These are phyloP conservation scores for Agrocybe pediades DNA, from an alignment of 768 basidiomycete genomes.

Conservation along the genomic window DNA sequence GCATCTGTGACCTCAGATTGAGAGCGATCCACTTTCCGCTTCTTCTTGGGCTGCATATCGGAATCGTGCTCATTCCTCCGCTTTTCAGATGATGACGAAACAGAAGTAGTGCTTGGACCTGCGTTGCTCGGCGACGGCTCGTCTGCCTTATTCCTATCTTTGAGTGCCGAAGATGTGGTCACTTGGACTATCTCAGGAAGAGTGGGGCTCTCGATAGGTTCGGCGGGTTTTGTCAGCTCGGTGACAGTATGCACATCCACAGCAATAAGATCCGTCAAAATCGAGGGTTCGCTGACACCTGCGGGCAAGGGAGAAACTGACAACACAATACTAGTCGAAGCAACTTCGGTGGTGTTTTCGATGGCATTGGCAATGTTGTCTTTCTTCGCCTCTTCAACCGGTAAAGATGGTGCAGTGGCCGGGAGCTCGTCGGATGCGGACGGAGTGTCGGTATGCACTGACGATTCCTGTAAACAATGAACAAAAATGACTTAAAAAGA, in stretches of 20 bases:
- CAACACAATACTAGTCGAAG: no score
- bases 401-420: neutral
- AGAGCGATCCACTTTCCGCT: conserved; percentile 23
- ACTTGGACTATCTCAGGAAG: no score
- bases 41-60: conserved; percentile 20
- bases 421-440: neutral
- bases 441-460: neutral
- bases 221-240: no score
- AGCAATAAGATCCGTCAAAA: no score
- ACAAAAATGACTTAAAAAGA: neutral
- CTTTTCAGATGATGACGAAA: conserved; percentile 6
- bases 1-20: neutral
- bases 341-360: no score
- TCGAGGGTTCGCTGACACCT: no score
- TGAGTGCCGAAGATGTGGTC: neutral
- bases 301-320: no score
- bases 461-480: neutral
- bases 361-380: neutral
- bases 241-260: no score
- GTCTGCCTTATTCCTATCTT: conserved; percentile 9
- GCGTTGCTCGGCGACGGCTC: neutral
- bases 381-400: neutral
- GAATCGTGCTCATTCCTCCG: conserved; percentile 10
- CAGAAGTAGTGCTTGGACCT: neutral
- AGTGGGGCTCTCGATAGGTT: no score